Percentiles rank a stretch among this genome's conserved stretches.
Conservation (phyloP, 805 yeast genomes). For the Spathaspora gorwiae region DNA sequence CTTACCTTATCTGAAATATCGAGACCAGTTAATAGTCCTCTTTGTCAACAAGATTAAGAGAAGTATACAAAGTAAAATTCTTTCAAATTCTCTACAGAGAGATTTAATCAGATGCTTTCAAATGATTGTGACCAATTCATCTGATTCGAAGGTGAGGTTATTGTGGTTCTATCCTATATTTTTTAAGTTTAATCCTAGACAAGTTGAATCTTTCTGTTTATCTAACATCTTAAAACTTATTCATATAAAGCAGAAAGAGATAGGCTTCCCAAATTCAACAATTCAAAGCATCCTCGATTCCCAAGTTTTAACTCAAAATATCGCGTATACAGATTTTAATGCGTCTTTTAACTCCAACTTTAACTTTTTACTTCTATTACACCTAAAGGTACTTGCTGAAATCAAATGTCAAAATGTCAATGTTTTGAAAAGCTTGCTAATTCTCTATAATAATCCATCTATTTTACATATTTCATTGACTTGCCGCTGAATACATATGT, state of each 20-base stretch:
- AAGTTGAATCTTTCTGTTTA: conserved; percentile 6
- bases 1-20: background rate
- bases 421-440: conserved; percentile 5
- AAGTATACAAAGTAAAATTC: background rate
- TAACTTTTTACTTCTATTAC: background rate
- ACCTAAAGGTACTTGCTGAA: conserved; percentile 1
- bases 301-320: background rate
- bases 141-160: background rate
- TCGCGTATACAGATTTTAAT: conserved; percentile 1
- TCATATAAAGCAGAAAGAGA: background rate
- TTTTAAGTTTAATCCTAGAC: background rate
- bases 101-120: background rate
- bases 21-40: conserved; percentile 1
- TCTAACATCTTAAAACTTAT: background rate
- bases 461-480: conserved; percentile 55
- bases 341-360: background rate
- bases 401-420: conserved; percentile 1
- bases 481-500: conserved; percentile 68
- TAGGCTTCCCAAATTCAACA: background rate
- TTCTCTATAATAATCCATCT: conserved; percentile 6
- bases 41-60: conserved; percentile 1
- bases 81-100: background rate
- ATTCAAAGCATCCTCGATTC: background rate
- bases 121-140: background rate
- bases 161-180: conserved; percentile 6